Conservation (phyloP, 306 rosid genomes). For the Sophora flavescens region DNA sequence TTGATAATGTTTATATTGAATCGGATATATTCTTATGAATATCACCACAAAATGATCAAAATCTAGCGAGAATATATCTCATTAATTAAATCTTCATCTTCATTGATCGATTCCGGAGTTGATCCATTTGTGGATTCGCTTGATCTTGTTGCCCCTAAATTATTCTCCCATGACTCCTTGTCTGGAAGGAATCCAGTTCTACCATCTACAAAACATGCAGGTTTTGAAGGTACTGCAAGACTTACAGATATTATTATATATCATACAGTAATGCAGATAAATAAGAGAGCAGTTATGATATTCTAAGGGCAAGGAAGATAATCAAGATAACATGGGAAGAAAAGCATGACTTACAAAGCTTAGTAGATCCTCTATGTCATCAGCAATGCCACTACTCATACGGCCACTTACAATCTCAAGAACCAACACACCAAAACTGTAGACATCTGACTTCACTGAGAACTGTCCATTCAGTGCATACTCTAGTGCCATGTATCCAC, state of each 20-base stretch:
- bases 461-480: conserved; percentile 52
- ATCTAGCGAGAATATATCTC: conserved; percentile 49
- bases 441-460: conserved; percentile 56
- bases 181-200: background rate
- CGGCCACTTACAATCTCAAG: conserved; percentile 67
- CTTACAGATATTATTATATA: background rate
- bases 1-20: too few relatives aligned
- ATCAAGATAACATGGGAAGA: background rate
- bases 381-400: too few relatives aligned
- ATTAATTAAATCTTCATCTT: conserved; percentile 48
- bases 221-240: conserved; percentile 45
- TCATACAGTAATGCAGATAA: background rate
- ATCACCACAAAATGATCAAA: too few relatives aligned
- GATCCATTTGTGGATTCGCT: background rate
- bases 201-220: conserved; percentile 51
- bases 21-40: too few relatives aligned
- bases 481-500: conserved; percentile 72
- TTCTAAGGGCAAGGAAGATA: background rate
- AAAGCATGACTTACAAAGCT: conserved; percentile 52
- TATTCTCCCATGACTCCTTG: background rate
- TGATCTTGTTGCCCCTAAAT: conserved; percentile 2
- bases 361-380: conserved; percentile 48
- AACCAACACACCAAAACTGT: conserved; percentile 59
- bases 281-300: too few relatives aligned
- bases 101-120: background rate